These are phyloP conservation scores for Boletellus deceptivus DNA, from an alignment of 1,284 basidiomycete genomes.

Conservation along the genomic window DNA sequence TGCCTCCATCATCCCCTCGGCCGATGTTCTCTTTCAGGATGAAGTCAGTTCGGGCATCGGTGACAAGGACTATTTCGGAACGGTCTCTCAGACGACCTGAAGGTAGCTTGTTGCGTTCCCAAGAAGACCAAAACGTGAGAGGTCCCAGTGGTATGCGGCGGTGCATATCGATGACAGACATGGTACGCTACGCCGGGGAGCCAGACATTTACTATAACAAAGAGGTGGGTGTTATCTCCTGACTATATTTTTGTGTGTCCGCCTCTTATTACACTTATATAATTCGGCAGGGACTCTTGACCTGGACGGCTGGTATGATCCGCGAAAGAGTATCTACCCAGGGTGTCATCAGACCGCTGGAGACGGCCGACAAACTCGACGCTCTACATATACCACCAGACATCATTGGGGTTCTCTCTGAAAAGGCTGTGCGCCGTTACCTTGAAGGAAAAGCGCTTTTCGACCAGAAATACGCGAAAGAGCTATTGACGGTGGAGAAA, in stretches of 20 bases:
- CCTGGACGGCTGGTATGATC: slow-evolving; percentile 59
- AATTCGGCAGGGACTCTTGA: slow-evolving; percentile 32
- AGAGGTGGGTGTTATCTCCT: slow-evolving; percentile 17
- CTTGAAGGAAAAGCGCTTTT: slow-evolving; percentile 55
- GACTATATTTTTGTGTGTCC: slow-evolving; percentile 1
- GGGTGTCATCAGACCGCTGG: slow-evolving; percentile 78
- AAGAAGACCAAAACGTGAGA: slow-evolving; percentile 44
- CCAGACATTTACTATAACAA: slow-evolving; percentile 33
- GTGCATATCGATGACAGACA: slow-evolving; percentile 23
- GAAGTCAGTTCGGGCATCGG: slow-evolving; percentile 11
- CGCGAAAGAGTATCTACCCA: slow-evolving; percentile 83
- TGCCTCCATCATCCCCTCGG: slow-evolving; percentile 13
- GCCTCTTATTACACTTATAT: background rate
- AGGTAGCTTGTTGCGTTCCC: slow-evolving; percentile 1
- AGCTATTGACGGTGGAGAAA: slow-evolving; percentile 57
- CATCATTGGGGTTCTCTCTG: slow-evolving; percentile 68
- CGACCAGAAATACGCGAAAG: slow-evolving; percentile 60
- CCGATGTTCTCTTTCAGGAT: slow-evolving; percentile 15
- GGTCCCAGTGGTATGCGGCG: slow-evolving; percentile 44
- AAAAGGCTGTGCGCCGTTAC: slow-evolving; percentile 63
- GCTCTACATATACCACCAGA: slow-evolving; percentile 64
- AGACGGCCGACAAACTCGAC: slow-evolving; percentile 63
- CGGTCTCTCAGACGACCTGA: slow-evolving; percentile 4
- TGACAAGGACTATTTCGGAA: slow-evolving; percentile 21
- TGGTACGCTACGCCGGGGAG: slow-evolving; percentile 61